Evolutionary conservation across 257 asterid genomes (phyloP).

Genomic region (Petrea volubilis): DNA sequence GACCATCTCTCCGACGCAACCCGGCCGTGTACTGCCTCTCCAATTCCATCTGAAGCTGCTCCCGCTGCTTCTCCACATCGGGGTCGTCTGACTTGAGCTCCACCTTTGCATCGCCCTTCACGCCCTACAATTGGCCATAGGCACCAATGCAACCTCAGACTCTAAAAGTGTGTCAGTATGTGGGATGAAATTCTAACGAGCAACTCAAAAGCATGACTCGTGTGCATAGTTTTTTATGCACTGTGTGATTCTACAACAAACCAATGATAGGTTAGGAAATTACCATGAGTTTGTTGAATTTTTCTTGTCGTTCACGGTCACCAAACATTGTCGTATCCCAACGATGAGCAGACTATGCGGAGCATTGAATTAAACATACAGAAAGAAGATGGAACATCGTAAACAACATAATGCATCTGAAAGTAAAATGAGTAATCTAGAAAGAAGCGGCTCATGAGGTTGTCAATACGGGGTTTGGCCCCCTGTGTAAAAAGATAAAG

Average conservation of each 20-base stretch:
- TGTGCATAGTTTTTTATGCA: slow-evolving; percentile 21
- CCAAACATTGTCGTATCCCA: slow-evolving; percentile 83
- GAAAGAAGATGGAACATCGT: slow-evolving; percentile 36
- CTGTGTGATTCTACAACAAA: slow-evolving; percentile 8
- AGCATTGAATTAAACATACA: slow-evolving; percentile 42
- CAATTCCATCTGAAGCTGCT: slow-evolving; percentile 87
- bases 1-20: slow-evolving; percentile 95
- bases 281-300: slow-evolving; percentile 99
- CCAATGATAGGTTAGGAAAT: slow-evolving; percentile 31
- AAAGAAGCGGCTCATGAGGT: slow-evolving; percentile 7
- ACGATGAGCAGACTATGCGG: slow-evolving; percentile 67
- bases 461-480: neutral
- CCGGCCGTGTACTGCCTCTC: slow-evolving; percentile 99
- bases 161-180: slow-evolving; percentile 91
- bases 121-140: slow-evolving; percentile 99
- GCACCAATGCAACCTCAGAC: slow-evolving; percentile 99
- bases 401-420: slow-evolving; percentile 38
- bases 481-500: neutral
- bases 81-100: slow-evolving; percentile 63
- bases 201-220: slow-evolving; percentile 10
- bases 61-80: slow-evolving; percentile 76
- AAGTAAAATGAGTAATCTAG: neutral
- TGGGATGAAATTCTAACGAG: slow-evolving; percentile 24
- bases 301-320: slow-evolving; percentile 94
- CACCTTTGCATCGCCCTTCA: slow-evolving; percentile 70